phyloP scores from a whole-genome alignment of 352 stramenopile species.

The Aphanomyces cochlioides region DNA sequence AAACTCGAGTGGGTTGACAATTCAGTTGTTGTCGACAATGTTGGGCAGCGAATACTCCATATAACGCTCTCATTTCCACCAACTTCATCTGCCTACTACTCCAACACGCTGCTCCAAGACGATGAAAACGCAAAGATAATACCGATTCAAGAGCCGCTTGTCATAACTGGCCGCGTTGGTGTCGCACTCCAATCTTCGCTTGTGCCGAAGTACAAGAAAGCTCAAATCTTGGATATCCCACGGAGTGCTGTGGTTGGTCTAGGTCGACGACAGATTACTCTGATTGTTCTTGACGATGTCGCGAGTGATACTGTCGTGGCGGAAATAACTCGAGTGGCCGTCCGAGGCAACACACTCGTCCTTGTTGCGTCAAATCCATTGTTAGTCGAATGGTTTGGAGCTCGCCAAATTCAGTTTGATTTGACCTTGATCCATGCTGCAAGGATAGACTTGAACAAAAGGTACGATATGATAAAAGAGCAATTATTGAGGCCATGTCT shows the following conservation, averaged over 20 bases:
- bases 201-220: not conserved
- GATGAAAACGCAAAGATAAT: not conserved
- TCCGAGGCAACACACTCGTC: conserved; percentile 1
- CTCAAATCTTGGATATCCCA: not conserved
- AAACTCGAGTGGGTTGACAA: not conserved
- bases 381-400: not conserved
- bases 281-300: not conserved
- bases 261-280: conserved; percentile 1
- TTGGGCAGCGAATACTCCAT: conserved; percentile 20
- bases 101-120: conserved; percentile 1
- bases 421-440: conserved; percentile 9
- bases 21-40: not conserved
- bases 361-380: not conserved
- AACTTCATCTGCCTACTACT: not conserved
- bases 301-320: not conserved
- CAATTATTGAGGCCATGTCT: not conserved
- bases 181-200: not conserved
- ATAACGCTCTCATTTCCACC: conserved; percentile 10
- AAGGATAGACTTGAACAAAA: not conserved
- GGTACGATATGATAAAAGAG: not conserved
- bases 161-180: not conserved
- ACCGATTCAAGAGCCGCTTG: not conserved
- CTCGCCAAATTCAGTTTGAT: not conserved
- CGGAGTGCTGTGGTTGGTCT: not conserved
- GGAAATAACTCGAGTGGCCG: conserved; percentile 5